Percentiles rank a stretch among this genome's conserved stretches.
Conservation (phyloP, 2,329 filamentous ascomycete genomes). For the Trichothecium sympodiale region DNA sequence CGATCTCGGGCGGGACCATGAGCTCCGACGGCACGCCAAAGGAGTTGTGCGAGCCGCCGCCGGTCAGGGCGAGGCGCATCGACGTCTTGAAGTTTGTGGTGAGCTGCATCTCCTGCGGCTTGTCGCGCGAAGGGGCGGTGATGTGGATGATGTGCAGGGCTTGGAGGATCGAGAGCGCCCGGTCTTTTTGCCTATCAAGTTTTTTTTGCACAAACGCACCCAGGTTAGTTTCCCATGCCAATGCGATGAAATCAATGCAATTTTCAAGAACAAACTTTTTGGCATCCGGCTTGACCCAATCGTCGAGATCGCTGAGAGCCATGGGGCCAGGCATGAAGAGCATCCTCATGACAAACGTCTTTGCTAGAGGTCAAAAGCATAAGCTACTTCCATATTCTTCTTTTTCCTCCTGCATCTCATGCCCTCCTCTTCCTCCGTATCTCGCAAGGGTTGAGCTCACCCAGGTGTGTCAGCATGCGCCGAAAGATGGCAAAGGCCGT, state of each 20-base stretch:
- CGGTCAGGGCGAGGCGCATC: slow-evolving; percentile 76
- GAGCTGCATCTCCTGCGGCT: slow-evolving; percentile 62
- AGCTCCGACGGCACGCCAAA: slow-evolving; percentile 78
- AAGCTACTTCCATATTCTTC: slow-evolving; percentile 1
- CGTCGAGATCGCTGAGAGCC: slow-evolving; percentile 67
- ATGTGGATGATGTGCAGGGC: slow-evolving; percentile 78
- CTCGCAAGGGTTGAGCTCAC: slow-evolving; percentile 32
- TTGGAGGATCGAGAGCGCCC: slow-evolving; percentile 69
- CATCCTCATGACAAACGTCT: slow-evolving; percentile 90
- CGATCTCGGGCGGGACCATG: slow-evolving; percentile 50
- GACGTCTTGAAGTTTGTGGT: slow-evolving; percentile 75
- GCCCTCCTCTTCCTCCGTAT: neutral
- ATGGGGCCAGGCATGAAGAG: slow-evolving; percentile 82
- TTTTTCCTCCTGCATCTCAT: too few relatives aligned
- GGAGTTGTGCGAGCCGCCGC: slow-evolving; percentile 72
- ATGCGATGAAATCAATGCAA: too few relatives aligned
- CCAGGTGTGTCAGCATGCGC: slow-evolving; percentile 88
- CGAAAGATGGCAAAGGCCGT: slow-evolving; percentile 92
- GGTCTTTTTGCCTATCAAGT: slow-evolving; percentile 59
- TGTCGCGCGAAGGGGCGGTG: slow-evolving; percentile 46
- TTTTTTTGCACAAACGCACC: neutral
- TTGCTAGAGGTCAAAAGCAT: slow-evolving; percentile 43
- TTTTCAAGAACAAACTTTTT: slow-evolving; percentile 30
- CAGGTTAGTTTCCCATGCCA: neutral
- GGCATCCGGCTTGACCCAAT: slow-evolving; percentile 64